Evolutionary conservation across 2,329 filamentous ascomycete species (phyloP).

Genomic region (Podosphaera fusca): DNA sequence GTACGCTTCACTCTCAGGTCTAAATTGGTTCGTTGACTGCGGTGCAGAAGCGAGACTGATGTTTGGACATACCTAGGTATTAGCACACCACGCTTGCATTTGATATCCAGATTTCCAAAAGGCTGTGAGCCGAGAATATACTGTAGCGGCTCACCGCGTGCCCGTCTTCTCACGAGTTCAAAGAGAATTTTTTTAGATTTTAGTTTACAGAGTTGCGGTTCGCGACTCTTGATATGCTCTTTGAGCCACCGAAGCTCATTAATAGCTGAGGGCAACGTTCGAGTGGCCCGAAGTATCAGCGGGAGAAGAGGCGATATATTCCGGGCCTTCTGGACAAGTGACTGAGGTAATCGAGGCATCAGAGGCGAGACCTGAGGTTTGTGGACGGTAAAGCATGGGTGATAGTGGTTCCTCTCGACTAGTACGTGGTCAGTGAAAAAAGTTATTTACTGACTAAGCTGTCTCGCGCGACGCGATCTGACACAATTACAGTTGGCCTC

Average conservation of each 20-base stretch:
- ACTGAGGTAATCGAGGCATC: conserved; percentile 42
- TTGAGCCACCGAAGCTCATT: conserved; percentile 54
- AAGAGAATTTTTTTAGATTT: conserved; percentile 12
- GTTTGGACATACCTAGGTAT: conserved; percentile 42
- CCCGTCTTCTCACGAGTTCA: conserved; percentile 25
- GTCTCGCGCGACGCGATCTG: too few species aligned
- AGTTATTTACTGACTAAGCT: too few species aligned
- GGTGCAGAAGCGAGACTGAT: conserved; percentile 2
- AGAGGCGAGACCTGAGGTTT: not conserved
- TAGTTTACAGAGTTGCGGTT: conserved; percentile 2
- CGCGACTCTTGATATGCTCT: conserved; percentile 24
- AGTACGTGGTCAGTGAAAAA: too few species aligned
- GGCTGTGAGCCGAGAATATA: conserved; percentile 76
- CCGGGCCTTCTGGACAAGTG: conserved; percentile 30
- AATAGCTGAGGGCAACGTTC: conserved; percentile 35
- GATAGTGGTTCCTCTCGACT: too few species aligned
- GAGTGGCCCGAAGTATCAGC: conserved; percentile 37
- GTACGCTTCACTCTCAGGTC: conserved; percentile 49
- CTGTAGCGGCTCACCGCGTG: conserved; percentile 54
- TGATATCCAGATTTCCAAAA: conserved; percentile 63
- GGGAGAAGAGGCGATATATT: conserved; percentile 31
- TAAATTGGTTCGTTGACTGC: conserved; percentile 9
- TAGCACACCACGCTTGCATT: conserved; percentile 53
- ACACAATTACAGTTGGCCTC: too few species aligned
- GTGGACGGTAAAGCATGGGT: too few species aligned